These are phyloP conservation scores for Andalucia godoyi DNA, from an alignment of 78 protist species.

Conservation along the genomic window DNA sequence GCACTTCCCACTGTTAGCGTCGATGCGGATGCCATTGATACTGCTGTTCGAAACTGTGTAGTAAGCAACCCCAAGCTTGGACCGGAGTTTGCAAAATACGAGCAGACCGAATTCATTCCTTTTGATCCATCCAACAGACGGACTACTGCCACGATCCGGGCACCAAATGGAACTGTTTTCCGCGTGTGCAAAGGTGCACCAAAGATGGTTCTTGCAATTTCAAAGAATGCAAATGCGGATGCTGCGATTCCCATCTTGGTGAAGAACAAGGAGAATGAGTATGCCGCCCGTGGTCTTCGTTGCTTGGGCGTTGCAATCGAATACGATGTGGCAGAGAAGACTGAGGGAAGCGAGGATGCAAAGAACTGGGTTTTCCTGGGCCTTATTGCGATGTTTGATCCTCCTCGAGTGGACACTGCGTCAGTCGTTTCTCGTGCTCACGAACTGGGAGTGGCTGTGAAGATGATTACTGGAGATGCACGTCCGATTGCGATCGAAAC, in stretches of 20 bases:
- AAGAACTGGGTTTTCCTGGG: constrained; percentile 56
- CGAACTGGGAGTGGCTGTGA: constrained; percentile 62
- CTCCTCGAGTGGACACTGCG: constrained; percentile 75
- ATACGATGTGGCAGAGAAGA: too few relatives aligned
- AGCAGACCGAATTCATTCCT: not conserved
- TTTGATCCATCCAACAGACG: constrained; percentile 62
- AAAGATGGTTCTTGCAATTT: constrained; percentile 41
- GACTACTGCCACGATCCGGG: constrained; percentile 22
- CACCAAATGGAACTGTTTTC: constrained; percentile 25
- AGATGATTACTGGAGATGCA: constrained; percentile 90
- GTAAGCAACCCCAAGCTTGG: too few relatives aligned
- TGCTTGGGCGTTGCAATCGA: constrained; percentile 54
- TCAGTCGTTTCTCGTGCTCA: constrained; percentile 42
- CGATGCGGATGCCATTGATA: too few relatives aligned
- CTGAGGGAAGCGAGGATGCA: not conserved
- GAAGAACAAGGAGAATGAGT: too few relatives aligned
- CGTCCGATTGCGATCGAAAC: constrained; percentile 74
- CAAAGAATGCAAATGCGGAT: constrained; percentile 23
- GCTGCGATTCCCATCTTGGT: too few relatives aligned
- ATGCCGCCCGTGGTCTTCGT: constrained; percentile 63
- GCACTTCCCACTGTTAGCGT: too few relatives aligned
- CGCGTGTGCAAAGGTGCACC: constrained; percentile 71
- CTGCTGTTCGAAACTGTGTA: too few relatives aligned
- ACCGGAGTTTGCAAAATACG: too few relatives aligned
- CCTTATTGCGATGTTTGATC: constrained; percentile 68